phyloP scores from a whole-genome alignment of 192 early-diverging fungal genomes.

The Entomortierella lignicola region DNA sequence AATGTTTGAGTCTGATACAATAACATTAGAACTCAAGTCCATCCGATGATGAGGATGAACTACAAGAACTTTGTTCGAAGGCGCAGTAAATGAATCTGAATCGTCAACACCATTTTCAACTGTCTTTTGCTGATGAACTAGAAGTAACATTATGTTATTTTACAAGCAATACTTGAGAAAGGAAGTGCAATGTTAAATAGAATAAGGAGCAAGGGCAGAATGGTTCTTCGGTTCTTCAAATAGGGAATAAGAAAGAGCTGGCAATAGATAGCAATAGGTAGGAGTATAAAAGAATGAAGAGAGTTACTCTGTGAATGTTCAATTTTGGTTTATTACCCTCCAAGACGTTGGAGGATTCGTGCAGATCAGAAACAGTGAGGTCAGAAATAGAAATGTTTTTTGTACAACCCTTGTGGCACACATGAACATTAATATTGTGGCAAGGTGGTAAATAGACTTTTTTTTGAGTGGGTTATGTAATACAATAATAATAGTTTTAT shows the following conservation, averaged over 20 bases:
- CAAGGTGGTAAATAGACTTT: too few relatives aligned
- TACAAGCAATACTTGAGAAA: too few relatives aligned
- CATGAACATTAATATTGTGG: too few relatives aligned
- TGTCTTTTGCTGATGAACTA: constrained; percentile 13
- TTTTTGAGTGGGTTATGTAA: too few relatives aligned
- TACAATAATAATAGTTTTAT: too few relatives aligned
- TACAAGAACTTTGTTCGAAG: constrained; percentile 5
- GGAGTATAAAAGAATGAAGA: neutral
- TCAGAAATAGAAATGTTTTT: too few relatives aligned
- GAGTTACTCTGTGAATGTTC: neutral
- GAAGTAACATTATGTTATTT: neutral
- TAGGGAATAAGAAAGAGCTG: too few relatives aligned
- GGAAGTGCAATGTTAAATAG: too few relatives aligned
- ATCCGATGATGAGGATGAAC: constrained; percentile 7
- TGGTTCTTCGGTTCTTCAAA: too few relatives aligned
- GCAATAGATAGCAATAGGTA: neutral
- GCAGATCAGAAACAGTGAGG: neutral
- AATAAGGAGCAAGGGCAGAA: too few relatives aligned
- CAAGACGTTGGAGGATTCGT: neutral
- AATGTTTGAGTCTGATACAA: constrained; percentile 9
- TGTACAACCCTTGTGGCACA: too few relatives aligned
- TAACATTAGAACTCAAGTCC: constrained; percentile 10
- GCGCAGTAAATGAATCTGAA: neutral
- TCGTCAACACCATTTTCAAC: neutral
- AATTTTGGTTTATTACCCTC: neutral